Evolutionary conservation across 192 early-diverging fungal species (phyloP), one percentile per base, ranked within the genome.

Genomic region (Funneliformis geosporum): DNA sequence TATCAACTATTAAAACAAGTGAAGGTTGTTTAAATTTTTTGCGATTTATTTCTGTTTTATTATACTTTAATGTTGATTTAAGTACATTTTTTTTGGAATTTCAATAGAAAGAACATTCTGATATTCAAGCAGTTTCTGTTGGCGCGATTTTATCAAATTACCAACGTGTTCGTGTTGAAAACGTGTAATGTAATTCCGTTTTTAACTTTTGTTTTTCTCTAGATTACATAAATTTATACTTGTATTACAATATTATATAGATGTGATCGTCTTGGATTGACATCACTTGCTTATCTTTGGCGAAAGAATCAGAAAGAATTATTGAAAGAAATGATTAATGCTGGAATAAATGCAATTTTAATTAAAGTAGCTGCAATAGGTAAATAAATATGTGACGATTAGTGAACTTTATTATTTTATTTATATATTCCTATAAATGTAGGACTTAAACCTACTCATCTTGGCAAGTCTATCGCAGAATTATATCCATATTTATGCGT

Each of bases 121-220:
- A 95, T 28, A 88, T 97, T 14, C 82, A 94, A 75, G 98, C 86
- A 18, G 95, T 99, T 7, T 94, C 95, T 38, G 92, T 95, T 21
- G 98, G 98, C 23, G 98, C 98, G 1, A 99, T 99, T 71, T 87
- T 99, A 72, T 98, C 96, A 5, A 96, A 92, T 81, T 99, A 98
- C 85, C 98, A 99, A 83, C 90, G 96, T n/a, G 93, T 97, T 65
- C 93, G 98, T 42, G 96, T 99, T 5, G 96, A 99, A 82, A 86
- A 96, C 84, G 94, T 99, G 87, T 97, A 90, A 89, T 80, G 39
- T 69, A 43, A 40, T 69, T 40, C 42, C 8, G 21, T 43, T 16
- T 25, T 38, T 25, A 16, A 12, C 1, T 33, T 33, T 65, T 3
- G 25, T 28, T 64, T 64, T 64, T 28, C 14, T 16, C 10, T 28